Base-by-base conservation (phyloP, 768 basidiomycete species). In the Glaciozyma martinii region DNA sequence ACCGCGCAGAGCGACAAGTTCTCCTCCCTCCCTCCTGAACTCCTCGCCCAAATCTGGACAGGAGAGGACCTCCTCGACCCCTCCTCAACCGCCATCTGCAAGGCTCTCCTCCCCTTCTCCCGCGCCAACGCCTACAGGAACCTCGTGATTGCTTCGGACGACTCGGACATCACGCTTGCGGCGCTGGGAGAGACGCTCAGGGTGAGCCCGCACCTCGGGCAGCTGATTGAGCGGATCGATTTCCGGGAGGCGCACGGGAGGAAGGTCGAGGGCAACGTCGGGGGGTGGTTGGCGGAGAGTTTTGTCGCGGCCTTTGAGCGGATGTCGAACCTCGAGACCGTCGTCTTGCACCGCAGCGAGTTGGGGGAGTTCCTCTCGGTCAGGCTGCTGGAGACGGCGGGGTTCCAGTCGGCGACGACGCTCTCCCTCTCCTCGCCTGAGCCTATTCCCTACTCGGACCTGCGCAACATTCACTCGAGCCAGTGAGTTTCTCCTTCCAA, bases 101-200 rank as follows among this genome's bases (percentile, higher is more conserved):
- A 50, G 25, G 21, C 44, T 3, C 63, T 60, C 42, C 29, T 25
- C 63, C 21, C 53, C 63, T 60, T 50, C 29, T 25, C 63, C 21
- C 53, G 59, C 27, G 27, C 49, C 49, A 25, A 50, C 49, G 49
- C 18, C 53, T 30, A 15, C 50, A 56, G 54, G 59, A 53, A 5
- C 60, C 56, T 46, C n/a, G 16, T 30, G 37, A 13, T 25, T 9
- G 12, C 13, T 46, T 25, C 16, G 13, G 16, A 21, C 19, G 19
- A 12, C 29, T 50, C 52, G 18, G 18, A 10, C 29, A 19, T 13
- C 12, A 27, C 33, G 9, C 44, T 59, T 16, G 63, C 32, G 1
- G 29, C n/a, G 16, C 19, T 56, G 2, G 63, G 53, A 5, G 33
- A 27, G 27, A 42, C 27, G 23, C 12, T 59, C 5, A 2, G 16